These are phyloP conservation scores for Polychaeton citri DNA, from an alignment of 2,329 filamentous ascomycete species.

Conservation along the genomic window DNA sequence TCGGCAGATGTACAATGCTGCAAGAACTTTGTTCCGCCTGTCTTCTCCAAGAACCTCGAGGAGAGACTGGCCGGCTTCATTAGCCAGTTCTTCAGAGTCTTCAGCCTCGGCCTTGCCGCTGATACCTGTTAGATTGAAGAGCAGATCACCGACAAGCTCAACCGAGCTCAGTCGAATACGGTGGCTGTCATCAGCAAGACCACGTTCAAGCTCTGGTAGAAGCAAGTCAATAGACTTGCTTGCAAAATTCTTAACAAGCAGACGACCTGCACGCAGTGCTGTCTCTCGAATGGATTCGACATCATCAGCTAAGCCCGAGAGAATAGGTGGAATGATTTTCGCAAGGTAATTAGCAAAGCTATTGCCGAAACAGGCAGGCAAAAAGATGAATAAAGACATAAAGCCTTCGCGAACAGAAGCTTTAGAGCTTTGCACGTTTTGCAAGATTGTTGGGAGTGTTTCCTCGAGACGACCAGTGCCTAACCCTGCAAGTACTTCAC, in stretches of 20 bases:
- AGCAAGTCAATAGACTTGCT: constrained; percentile 87
- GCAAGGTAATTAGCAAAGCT: constrained; percentile 93
- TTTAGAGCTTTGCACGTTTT: constrained; percentile 89
- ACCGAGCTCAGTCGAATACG: constrained; percentile 97
- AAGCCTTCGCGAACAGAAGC: constrained; percentile 89
- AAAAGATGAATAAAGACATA: constrained; percentile 98
- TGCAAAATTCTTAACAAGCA: constrained; percentile 97
- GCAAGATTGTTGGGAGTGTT: constrained; percentile 86
- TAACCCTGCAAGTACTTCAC: constrained; percentile 87
- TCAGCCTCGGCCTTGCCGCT: constrained; percentile 64
- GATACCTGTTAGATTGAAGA: constrained; percentile 96
- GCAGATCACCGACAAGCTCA: constrained; percentile 85
- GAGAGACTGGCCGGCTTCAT: constrained; percentile 83
- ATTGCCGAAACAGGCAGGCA: constrained; percentile 97
- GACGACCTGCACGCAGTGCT: constrained; percentile 80
- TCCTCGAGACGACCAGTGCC: constrained; percentile 89
- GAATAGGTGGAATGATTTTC: constrained; percentile 88
- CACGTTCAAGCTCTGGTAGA: constrained; percentile 86
- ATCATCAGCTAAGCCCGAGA: constrained; percentile 88
- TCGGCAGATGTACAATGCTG: constrained; percentile 93
- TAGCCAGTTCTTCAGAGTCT: constrained; percentile 66
- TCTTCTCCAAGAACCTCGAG: constrained; percentile 90
- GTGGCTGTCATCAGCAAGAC: constrained; percentile 93
- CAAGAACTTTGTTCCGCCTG: constrained; percentile 91
- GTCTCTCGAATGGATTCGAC: constrained; percentile 94